A percentile compares a stretch with the other conserved stretches of the same genome.
Evolutionary conservation across 306 rosid species (phyloP).

Genomic region (Cicer cuneatum): DNA sequence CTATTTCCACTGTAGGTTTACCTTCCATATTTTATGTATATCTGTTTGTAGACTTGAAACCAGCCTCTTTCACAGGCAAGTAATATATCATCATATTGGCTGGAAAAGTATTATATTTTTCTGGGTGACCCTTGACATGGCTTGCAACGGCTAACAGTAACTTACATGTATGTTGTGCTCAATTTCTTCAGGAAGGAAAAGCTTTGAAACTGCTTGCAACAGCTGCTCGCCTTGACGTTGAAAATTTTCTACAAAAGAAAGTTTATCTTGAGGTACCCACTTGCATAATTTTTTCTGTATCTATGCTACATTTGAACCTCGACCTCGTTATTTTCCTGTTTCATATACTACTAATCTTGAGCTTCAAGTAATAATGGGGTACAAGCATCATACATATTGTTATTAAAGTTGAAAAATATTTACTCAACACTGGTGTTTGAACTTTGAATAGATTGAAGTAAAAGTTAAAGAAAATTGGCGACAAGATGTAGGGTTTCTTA

Average conservation of each 20-base stretch:
- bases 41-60: no score
- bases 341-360: slow-evolving; percentile 23
- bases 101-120: no score
- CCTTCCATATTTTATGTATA: no score
- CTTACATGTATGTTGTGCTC: slow-evolving; percentile 34
- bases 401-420: slow-evolving; percentile 34
- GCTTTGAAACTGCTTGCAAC: slow-evolving; percentile 94
- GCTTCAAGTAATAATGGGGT: slow-evolving; percentile 25
- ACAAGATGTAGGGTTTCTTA: slow-evolving; percentile 86
- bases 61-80: no score
- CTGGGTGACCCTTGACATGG: not conserved
- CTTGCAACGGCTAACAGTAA: slow-evolving; percentile 24
- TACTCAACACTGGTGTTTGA: slow-evolving; percentile 39
- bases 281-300: not conserved
- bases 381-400: not conserved
- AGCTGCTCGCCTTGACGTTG: slow-evolving; percentile 90
- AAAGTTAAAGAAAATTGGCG: slow-evolving; percentile 94
- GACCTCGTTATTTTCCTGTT: slow-evolving; percentile 13
- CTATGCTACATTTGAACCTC: slow-evolving; percentile 20
- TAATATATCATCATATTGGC: no score
- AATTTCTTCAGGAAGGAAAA: slow-evolving; percentile 77
- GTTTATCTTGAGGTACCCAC: slow-evolving; percentile 81
- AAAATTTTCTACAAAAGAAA: slow-evolving; percentile 89
- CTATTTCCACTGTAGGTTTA: no score
- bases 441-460: slow-evolving; percentile 82